Base-by-base conservation (phyloP, 2,329 filamentous ascomycete genomes). In the Chrysoporthe austroafricana region DNA sequence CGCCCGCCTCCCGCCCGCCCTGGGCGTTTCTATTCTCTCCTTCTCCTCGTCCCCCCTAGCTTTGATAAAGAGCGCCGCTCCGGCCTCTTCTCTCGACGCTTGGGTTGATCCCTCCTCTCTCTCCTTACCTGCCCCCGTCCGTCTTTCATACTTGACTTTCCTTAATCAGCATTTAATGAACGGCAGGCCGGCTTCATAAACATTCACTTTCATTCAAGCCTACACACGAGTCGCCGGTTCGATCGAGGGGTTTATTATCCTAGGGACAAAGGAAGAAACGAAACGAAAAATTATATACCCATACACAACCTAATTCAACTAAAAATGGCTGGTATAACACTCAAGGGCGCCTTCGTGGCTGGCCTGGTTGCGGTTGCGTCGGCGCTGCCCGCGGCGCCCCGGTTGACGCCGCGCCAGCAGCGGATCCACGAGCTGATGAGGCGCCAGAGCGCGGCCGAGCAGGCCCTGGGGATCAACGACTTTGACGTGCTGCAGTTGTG, bases 401-500 rank as follows among this genome's bases (percentile, higher is more conserved):
- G 78, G 76, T 74, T 86, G 69, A 81, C 76, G n/a, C 69, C 72
- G 46, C 73, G 76, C 65, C 83, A 86, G 74, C 74, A 81, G 71
- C 74, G 79, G 72, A 81, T 86, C 71, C 82, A 83, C 75, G 75
- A 79, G 64, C 72, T 83, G 62, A 78, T 81, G 69, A 85, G 81
- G 77, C 82, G 84, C 63, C 85, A 86, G 74, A 84, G 84, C 70
- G 80, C 79, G 5, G 81, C 80, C 4, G 84, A 83, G 3, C 78
- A 78, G 8, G 80, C 81, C 14, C 74, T 79, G 2, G 84, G 84
- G 39, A 77, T 87, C 54, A 79, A 76, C 14, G 85, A 88, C 72
- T 77, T 84, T 39, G 85, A 87, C 70, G 86, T 88, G 71, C 78
- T 88, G 57, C 84, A 88, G 77, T 88, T 88, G 85, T 87, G 78